Evolutionary conservation across 2,329 filamentous ascomycete species (phyloP).

Genomic region (Monosporascus sp.): DNA sequence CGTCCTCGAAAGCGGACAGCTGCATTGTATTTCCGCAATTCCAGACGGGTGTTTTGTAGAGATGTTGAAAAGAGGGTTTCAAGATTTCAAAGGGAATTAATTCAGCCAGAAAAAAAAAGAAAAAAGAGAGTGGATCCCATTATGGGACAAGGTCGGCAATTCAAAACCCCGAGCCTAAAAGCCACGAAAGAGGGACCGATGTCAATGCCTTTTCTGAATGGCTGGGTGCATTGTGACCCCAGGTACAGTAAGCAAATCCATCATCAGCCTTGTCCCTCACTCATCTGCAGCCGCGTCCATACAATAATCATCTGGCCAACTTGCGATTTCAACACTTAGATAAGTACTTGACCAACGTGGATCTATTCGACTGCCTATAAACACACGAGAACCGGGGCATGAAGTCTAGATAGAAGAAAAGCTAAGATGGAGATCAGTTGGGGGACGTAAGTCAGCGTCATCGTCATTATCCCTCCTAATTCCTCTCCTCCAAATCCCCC

Average conservation of each 20-base stretch:
- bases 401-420: neutral
- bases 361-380: neutral
- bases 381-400: neutral
- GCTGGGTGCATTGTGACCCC: too few species aligned
- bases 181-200: neutral
- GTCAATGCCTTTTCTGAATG: neutral
- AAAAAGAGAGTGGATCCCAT: neutral
- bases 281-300: neutral
- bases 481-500: neutral
- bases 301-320: neutral
- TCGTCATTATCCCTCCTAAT: neutral
- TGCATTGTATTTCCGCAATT: neutral
- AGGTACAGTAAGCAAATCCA: neutral
- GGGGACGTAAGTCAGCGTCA: neutral
- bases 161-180: neutral
- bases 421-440: neutral
- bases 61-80: neutral
- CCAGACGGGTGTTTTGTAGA: neutral
- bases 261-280: neutral
- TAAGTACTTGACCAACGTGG: neutral
- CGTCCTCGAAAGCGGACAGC: too few species aligned
- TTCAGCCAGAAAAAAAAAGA: neutral
- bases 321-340: neutral
- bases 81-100: neutral
- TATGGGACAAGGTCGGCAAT: too few species aligned